These are phyloP conservation scores for Spathaspora sp. DNA, from an alignment of 1,139 yeast species.

Conservation along the genomic window DNA sequence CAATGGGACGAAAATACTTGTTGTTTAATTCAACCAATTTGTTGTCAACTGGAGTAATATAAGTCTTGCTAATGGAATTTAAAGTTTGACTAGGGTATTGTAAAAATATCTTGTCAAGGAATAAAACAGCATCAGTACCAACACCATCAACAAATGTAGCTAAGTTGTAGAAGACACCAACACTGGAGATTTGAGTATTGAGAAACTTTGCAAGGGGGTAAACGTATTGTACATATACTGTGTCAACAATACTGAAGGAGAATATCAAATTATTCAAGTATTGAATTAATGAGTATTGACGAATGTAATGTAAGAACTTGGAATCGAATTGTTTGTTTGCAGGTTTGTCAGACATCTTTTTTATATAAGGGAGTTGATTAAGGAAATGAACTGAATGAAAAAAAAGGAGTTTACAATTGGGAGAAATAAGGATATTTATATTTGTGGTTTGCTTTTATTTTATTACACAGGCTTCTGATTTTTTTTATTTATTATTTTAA, in stretches of 20 bases:
- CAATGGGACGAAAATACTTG: slow-evolving; percentile 12
- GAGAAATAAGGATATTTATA: slow-evolving; percentile 2
- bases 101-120: slow-evolving; percentile 13
- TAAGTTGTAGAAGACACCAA: slow-evolving; percentile 24
- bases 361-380: neutral
- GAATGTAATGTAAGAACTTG: slow-evolving; percentile 34
- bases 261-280: slow-evolving; percentile 23
- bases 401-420: neutral
- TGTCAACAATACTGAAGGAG: slow-evolving; percentile 25
- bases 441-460: slow-evolving; percentile 1
- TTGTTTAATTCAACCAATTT: slow-evolving; percentile 14
- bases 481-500: neutral
- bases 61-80: slow-evolving; percentile 8
- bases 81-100: slow-evolving; percentile 10
- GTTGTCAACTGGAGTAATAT: slow-evolving; percentile 11
- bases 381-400: neutral
- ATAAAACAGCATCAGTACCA: slow-evolving; percentile 5
- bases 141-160: slow-evolving; percentile 28
- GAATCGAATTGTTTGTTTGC: slow-evolving; percentile 26
- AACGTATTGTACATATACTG: slow-evolving; percentile 21
- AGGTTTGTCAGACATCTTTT: slow-evolving; percentile 13
- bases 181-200: slow-evolving; percentile 23
- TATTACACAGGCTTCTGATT: neutral
- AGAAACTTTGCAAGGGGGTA: slow-evolving; percentile 17
- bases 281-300: slow-evolving; percentile 31